Evolutionary conservation across 257 asterid species (phyloP).

Genomic region (Nicotiana paniculata): DNA sequence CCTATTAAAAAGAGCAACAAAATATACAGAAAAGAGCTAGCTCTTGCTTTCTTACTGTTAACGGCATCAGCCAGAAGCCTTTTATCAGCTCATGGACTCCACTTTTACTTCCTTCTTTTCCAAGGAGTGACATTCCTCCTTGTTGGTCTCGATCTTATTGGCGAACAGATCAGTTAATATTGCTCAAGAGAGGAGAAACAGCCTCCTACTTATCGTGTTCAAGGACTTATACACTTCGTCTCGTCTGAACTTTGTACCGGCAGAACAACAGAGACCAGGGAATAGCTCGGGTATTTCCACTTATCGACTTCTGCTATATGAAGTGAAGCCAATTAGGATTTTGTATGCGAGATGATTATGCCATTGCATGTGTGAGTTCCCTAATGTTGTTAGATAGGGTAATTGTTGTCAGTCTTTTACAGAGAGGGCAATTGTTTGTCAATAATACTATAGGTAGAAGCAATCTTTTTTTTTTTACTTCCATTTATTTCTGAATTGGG

Average conservation of each 20-base stretch:
- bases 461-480: constrained; percentile 9
- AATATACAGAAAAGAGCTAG: constrained; percentile 63
- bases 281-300: not conserved
- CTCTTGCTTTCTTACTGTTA: constrained; percentile 55
- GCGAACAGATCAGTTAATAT: constrained; percentile 50
- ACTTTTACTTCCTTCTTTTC: constrained; percentile 69
- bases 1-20: constrained; percentile 45
- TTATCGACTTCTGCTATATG: constrained; percentile 2
- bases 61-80: constrained; percentile 66
- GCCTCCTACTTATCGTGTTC: not conserved
- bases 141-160: constrained; percentile 64
- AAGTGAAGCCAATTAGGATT: constrained; percentile 1
- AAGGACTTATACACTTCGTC: not conserved
- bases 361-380: not conserved
- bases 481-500: constrained; percentile 5
- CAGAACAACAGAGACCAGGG: not conserved
- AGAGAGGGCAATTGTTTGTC: constrained; percentile 14
- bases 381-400: constrained; percentile 24
- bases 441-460: constrained; percentile 17
- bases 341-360: not conserved
- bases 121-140: constrained; percentile 67
- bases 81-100: constrained; percentile 68
- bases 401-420: constrained; percentile 19
- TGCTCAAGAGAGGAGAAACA: not conserved
- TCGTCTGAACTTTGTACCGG: not conserved